Evolutionary conservation across 306 rosid species (phyloP), one percentile per base, ranked within the genome.

Genomic region (Luffa aegyptiaca): DNA sequence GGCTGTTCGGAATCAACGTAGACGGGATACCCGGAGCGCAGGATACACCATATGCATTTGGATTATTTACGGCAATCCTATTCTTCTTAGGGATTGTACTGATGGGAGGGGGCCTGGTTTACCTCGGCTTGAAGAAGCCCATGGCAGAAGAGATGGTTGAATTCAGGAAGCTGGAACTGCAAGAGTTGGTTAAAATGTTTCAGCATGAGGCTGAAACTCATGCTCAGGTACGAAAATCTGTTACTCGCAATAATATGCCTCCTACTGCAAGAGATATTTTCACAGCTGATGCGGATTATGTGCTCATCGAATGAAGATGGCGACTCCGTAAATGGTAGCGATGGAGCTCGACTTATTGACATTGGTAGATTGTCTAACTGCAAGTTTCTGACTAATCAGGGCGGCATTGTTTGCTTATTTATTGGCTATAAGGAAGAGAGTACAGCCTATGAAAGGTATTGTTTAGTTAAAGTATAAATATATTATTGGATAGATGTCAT

Each of bases 181-280:
- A 95, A 37, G 90, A 90, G 70, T 66, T 91, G 75, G 97, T 95
- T 58, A 87, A 87, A 81, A 84, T 88, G 93, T 95, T 93, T 80
- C 91, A 95, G 87, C 97, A 91, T 21, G 99, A 95, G 51, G 99
- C 99, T 31, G 97, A 93, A 83, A 88, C 86, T 85, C 99, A 93
- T 84, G 99, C 94, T 31, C 93, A 84, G 86, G 92, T 93, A 53
- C 83, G 89, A 14, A 88, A 85, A 85, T 83, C 79, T 16, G 13
- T 82, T 59, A 77, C 90, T 35, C 88, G 96, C 70, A 87, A 83
- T 36, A 93, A 79, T 83, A 82, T 93, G 75, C 88, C 96, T 46
- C 97, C 97, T 78, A 94, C 98, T 12, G 84, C 93, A 11, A 94
- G 92, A 21, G 97, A 95, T 70, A 72, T 80, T 14, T 79, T 90